These are phyloP conservation scores for Orbilia blumenaviensis DNA, from an alignment of 2,329 filamentous ascomycete species.

Conservation along the genomic window DNA sequence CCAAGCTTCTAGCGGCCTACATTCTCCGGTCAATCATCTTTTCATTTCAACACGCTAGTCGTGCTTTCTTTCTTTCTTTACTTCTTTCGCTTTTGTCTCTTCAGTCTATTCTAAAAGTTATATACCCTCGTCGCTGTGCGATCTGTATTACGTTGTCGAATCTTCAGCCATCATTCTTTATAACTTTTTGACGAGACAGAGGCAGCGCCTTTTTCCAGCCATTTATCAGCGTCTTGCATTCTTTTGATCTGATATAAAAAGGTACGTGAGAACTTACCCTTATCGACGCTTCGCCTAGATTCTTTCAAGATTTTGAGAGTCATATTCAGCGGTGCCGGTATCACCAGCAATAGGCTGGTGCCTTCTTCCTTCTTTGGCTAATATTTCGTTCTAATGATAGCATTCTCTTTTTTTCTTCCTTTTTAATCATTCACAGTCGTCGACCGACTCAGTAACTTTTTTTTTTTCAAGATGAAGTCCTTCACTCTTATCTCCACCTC, in stretches of 20 bases:
- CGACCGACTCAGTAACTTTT: constrained; percentile 50
- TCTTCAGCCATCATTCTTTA: constrained; percentile 45
- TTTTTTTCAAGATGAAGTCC: constrained; percentile 50
- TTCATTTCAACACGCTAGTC: constrained; percentile 50
- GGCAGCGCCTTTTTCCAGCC: constrained; percentile 40
- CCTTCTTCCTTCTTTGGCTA: constrained; percentile 1
- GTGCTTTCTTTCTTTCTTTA: constrained; percentile 39
- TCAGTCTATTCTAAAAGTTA: constrained; percentile 12
- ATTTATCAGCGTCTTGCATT: constrained; percentile 30
- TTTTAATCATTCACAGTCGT: constrained; percentile 31
- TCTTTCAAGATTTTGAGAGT: neutral
- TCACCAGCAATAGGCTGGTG: constrained; percentile 18
- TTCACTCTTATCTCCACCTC: constrained; percentile 40
- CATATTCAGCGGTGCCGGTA: constrained; percentile 14
- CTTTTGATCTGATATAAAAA: constrained; percentile 39
- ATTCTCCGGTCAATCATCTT: constrained; percentile 49
- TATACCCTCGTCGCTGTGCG: constrained; percentile 49
- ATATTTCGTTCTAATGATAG: constrained; percentile 3
- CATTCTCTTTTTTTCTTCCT: neutral
- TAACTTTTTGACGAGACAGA: constrained; percentile 36
- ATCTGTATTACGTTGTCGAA: constrained; percentile 25
- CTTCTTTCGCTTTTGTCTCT: constrained; percentile 37
- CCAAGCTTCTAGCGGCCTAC: constrained; percentile 38
- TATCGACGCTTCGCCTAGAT: constrained; percentile 3
- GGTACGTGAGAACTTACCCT: constrained; percentile 26